Conservation (phyloP, 495 filamentous ascomycete species). For the Clohesyomyces aquaticus region DNA sequence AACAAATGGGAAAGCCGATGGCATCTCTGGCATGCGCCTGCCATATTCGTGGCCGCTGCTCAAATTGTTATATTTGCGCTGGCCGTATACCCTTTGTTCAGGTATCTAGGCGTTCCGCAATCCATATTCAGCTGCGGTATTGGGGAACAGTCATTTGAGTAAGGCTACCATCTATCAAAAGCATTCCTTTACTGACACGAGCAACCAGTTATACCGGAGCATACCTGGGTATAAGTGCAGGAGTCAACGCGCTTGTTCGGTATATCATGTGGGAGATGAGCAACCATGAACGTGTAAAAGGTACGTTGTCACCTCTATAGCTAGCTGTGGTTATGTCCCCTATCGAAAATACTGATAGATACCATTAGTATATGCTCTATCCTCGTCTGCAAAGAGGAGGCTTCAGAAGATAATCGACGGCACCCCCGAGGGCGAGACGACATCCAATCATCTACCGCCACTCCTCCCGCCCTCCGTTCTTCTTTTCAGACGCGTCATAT, state of each 20-base stretch:
- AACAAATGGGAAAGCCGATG: conserved; percentile 16
- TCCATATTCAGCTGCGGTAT: conserved; percentile 18
- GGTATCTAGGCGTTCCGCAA: conserved; percentile 12
- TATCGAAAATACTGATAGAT: no score
- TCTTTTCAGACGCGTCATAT: neutral
- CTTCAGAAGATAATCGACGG: neutral
- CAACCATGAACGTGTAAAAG: conserved; percentile 33
- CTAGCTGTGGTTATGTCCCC: neutral
- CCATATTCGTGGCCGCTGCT: conserved; percentile 25
- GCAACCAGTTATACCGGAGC: neutral
- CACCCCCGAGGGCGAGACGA: neutral
- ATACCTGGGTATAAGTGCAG: neutral
- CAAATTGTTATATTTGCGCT: conserved; percentile 32
- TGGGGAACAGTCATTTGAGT: no score
- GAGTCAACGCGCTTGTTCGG: conserved; percentile 22
- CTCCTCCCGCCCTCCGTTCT: conserved; percentile 4
- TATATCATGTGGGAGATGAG: conserved; percentile 22
- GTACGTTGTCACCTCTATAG: neutral
- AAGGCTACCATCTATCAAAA: no score
- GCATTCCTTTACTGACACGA: no score
- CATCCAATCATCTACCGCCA: conserved; percentile 13
- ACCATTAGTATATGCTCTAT: neutral
- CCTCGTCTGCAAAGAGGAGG: neutral
- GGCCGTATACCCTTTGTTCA: conserved; percentile 25
- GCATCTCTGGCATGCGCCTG: conserved; percentile 36